Evolutionary conservation across 495 filamentous ascomycete species (phyloP), one percentile per base, ranked within the genome.

Genomic region (Podospora pseudoanserina): DNA sequence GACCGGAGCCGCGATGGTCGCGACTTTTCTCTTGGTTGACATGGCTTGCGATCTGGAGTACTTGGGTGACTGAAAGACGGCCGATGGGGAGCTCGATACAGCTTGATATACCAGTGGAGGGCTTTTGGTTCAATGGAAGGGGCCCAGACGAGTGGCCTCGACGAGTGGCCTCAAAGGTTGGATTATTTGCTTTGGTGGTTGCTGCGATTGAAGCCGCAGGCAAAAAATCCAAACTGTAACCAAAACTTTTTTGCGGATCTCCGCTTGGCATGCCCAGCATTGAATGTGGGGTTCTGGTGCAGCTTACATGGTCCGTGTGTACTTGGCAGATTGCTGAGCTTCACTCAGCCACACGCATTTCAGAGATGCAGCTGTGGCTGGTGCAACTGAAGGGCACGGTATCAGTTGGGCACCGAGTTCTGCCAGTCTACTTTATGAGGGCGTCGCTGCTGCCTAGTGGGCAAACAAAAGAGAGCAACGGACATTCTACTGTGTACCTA

Each of bases 11-110:
- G 79, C 84, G 66, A 86, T 74, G 71, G 78, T 78, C 66, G 80
- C 68, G 15, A 81, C 76, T 80, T 84, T 86, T 68, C 85, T 78
- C 71, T 85, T 86, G 54, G 84, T 80, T 64, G 82, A 84, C 85
- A 86, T 86, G 32, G 44, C 23, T 75, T 53, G 54, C 34, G 53
- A 49, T 58, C 2, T 16, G 15, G 39, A 13, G 18, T 58, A 59
- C 19, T 54, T 11, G 53, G 19, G 57, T 16, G 32, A 53, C 53
- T 56, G 27, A 20, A 49, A 23, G 57, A 55, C 49, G 39, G 57
- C 63, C 69, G 63, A 71, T 67, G 27, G 65, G 65, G 39, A 13
- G 9, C 2, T 49, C 39, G 39, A 49, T 13, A 49, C 15, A 13
- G 39, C 39, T 11, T 49, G 1, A 1, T 49, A 49, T 49, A 11